These are phyloP conservation scores for Paramecium caudatum DNA, from an alignment of 73 alveolate genomes.

Conservation along the genomic window DNA sequence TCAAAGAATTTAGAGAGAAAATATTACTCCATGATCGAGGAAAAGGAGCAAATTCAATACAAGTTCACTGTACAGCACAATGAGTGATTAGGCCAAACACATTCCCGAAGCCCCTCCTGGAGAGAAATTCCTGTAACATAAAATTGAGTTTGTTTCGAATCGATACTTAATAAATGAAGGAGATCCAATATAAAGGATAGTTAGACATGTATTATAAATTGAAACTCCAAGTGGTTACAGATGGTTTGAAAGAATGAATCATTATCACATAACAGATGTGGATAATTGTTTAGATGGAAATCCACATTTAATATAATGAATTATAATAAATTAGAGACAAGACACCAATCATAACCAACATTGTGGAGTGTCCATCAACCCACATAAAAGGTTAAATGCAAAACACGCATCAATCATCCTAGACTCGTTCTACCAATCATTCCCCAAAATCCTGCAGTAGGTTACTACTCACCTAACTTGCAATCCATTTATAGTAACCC, in stretches of 20 bases:
- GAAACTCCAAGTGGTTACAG: background rate
- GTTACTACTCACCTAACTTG: slow-evolving; percentile 53
- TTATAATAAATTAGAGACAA: slow-evolving; percentile 16
- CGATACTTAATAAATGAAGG: background rate
- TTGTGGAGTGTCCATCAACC: slow-evolving; percentile 38
- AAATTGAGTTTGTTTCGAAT: background rate
- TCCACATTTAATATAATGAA: slow-evolving; percentile 61
- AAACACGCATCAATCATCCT: background rate
- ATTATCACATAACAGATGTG: slow-evolving; percentile 12
- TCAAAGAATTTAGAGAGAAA: background rate
- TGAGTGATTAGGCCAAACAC: too few species aligned
- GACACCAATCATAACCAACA: slow-evolving; percentile 41
- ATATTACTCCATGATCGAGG: background rate
- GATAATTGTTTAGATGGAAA: slow-evolving; percentile 57
- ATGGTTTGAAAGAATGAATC: background rate
- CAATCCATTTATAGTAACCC: slow-evolving; percentile 15
- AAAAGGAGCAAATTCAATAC: too few species aligned
- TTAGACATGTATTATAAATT: background rate
- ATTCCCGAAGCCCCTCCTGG: too few species aligned
- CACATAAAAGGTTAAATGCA: background rate
- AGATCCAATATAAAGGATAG: background rate
- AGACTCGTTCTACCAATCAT: slow-evolving; percentile 24
- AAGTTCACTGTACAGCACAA: too few species aligned
- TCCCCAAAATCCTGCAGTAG: slow-evolving; percentile 47
- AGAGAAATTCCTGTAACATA: too few species aligned